A percentile compares a stretch with the other conserved stretches of the same genome.
These are phyloP conservation scores for Schizophyllum commune DNA, from an alignment of 1,284 basidiomycete species.

Conservation along the genomic window DNA sequence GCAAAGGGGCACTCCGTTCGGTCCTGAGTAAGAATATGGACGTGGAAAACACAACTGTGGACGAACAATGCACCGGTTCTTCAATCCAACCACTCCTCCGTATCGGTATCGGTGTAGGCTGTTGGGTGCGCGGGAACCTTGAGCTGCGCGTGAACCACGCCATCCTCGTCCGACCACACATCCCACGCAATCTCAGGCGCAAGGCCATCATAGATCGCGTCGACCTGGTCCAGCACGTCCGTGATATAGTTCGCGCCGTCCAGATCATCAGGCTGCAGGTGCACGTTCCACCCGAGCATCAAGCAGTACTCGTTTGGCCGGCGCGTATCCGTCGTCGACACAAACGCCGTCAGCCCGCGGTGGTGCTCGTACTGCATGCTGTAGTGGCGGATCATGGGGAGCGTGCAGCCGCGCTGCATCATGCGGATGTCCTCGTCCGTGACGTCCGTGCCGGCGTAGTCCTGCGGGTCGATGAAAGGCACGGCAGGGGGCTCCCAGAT, in stretches of 20 bases:
- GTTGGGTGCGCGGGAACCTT: not conserved
- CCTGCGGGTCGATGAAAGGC: slow-evolving; percentile 27
- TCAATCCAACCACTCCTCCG: not conserved
- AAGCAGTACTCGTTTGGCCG: slow-evolving; percentile 25
- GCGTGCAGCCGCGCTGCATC: slow-evolving; percentile 52
- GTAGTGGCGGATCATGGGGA: slow-evolving; percentile 49
- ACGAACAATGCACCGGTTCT: not conserved
- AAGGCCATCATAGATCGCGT: not conserved
- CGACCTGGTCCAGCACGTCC: not conserved
- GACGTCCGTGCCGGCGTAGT: slow-evolving; percentile 29
- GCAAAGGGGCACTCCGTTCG: too few species aligned
- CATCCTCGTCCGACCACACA: not conserved
- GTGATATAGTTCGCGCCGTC: not conserved
- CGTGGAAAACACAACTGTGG: not conserved
- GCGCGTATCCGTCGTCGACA: slow-evolving; percentile 16
- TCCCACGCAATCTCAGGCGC: not conserved
- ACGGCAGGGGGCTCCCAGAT: slow-evolving; percentile 49
- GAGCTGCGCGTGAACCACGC: not conserved
- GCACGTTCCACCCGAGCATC: slow-evolving; percentile 61
- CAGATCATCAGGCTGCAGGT: not conserved
- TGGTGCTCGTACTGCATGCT: slow-evolving; percentile 46
- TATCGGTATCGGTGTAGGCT: not conserved
- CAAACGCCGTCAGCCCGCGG: slow-evolving; percentile 39
- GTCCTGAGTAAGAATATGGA: too few species aligned
- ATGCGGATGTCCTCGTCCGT: slow-evolving; percentile 34